A percentile compares a stretch with the other conserved stretches of the same genome.
Conservation (phyloP, 805 yeast species). For the Candida incommunis region DNA sequence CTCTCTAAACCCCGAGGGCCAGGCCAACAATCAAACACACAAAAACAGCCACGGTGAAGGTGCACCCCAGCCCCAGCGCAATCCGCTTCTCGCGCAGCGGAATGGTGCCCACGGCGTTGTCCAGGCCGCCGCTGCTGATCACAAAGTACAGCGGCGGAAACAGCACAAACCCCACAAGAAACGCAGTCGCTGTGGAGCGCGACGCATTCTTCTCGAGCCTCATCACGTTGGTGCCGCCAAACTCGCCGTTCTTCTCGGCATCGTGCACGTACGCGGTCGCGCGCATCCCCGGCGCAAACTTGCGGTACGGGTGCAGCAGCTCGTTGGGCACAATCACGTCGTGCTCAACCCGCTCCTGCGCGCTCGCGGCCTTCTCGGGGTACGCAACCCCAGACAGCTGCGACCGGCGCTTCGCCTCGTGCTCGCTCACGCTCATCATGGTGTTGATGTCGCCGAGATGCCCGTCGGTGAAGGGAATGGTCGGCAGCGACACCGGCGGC, state of each 20-base stretch:
- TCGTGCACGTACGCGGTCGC: constrained; percentile 5
- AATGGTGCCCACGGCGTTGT: constrained; percentile 19
- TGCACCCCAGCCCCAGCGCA: constrained; percentile 21
- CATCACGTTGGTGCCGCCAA: constrained; percentile 2
- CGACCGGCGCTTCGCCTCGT: not conserved
- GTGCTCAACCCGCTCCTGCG: not conserved
- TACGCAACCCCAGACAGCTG: not conserved
- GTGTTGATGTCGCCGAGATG: not conserved
- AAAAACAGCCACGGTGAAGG: constrained; percentile 14
- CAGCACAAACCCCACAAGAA: constrained; percentile 11
- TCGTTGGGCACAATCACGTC: not conserved
- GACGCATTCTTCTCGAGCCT: not conserved
- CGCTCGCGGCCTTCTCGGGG: not conserved
- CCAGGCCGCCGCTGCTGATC: constrained; percentile 24
- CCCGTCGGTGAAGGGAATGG: not conserved
- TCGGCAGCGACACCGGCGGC: not conserved
- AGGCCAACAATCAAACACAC: constrained; percentile 35
- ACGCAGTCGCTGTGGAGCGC: constrained; percentile 8
- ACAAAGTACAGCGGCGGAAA: constrained; percentile 28
- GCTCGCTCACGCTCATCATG: not conserved
- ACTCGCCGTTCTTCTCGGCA: constrained; percentile 6
- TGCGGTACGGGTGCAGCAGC: not conserved
- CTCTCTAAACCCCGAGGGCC: constrained; percentile 30
- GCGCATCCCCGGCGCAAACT: constrained; percentile 1
- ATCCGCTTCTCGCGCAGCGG: constrained; percentile 17